Evolutionary conservation across 1,284 basidiomycete genomes (phyloP), one percentile per base, ranked within the genome.

Genomic region (Malassezia caprae): DNA sequence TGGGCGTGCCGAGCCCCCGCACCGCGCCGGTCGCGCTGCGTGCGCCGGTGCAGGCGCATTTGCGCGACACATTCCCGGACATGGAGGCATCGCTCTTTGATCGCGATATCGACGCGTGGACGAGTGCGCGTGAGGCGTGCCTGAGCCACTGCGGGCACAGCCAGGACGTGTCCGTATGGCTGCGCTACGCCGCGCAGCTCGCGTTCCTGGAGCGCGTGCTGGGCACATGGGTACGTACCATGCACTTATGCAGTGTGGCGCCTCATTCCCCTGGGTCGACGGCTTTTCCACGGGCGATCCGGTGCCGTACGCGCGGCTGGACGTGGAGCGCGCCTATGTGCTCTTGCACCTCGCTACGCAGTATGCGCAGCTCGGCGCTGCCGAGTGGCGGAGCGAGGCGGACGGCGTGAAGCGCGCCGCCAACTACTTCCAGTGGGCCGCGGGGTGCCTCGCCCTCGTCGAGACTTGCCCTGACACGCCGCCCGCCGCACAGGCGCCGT

Each of bases 81-180:
- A 82, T 83, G n/a, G 87, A 93, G 69, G 88, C 90, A 0, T 88
- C 90, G 65, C 83, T 84, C n/a, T 91, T 90, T 77, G 83, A 80
- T 72, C 79, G 80, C 65, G 90, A 96, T 73, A 82, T 91, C 47
- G 79, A 79, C 8, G 76, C 76, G 26, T 88, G 90, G 81, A 82
- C 84, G 48, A 72, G 77, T 4, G 77, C 91, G 50, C 80, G 90
- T 31, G 82, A 69, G 24, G 45, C 56, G n/a, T 49, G 62, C 41
- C n/a, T 48, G 5, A 6, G n/a, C 13, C 32, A 34, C 15, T 31
- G 80, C 48, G 80, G 15, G 32, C 32, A 3, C 32, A 34, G 32
- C 32, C 32, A 34, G 3, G 32, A 34, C n/a, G 11, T 34, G 32
- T 15, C 15, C 32, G 4, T 34, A 4, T 34, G 32, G 32, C 32